Conservation (phyloP, 2,329 filamentous ascomycete genomes). For the Colletotrichum tabaci region DNA sequence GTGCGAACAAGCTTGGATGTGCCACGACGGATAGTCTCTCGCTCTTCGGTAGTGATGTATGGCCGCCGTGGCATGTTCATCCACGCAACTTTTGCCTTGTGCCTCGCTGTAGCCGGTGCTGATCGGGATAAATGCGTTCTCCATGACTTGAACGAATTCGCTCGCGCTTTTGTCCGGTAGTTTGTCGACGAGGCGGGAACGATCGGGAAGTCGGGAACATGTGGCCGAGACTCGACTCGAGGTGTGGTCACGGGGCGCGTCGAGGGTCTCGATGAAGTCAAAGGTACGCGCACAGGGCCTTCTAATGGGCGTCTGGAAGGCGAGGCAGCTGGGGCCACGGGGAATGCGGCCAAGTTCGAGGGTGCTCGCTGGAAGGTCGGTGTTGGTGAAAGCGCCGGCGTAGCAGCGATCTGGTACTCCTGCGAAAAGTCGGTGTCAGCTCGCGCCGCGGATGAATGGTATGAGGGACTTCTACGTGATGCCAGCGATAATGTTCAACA, state of each 20-base stretch:
- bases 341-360: neutral
- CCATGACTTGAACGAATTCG: constrained; percentile 44
- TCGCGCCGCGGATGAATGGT: neutral
- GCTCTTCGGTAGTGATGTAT: constrained; percentile 45
- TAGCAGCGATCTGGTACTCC: neutral
- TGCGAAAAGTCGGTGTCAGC: constrained; percentile 12
- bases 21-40: constrained; percentile 42
- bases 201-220: neutral
- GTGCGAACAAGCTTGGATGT: constrained; percentile 39
- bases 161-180: constrained; percentile 43
- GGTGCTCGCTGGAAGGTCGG: neutral
- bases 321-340: neutral
- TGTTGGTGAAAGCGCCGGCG: neutral
- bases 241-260: neutral
- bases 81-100: constrained; percentile 29
- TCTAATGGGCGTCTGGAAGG: neutral
- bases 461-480: constrained; percentile 7
- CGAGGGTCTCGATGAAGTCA: constrained; percentile 3
- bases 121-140: constrained; percentile 8
- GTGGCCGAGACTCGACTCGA: neutral
- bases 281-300: neutral
- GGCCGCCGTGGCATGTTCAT: constrained; percentile 44
- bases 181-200: constrained; percentile 17
- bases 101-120: neutral
- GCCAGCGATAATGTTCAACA: constrained; percentile 3